Conservation (phyloP, 2,329 filamentous ascomycete genomes). For the Colletotrichum costaricense region DNA sequence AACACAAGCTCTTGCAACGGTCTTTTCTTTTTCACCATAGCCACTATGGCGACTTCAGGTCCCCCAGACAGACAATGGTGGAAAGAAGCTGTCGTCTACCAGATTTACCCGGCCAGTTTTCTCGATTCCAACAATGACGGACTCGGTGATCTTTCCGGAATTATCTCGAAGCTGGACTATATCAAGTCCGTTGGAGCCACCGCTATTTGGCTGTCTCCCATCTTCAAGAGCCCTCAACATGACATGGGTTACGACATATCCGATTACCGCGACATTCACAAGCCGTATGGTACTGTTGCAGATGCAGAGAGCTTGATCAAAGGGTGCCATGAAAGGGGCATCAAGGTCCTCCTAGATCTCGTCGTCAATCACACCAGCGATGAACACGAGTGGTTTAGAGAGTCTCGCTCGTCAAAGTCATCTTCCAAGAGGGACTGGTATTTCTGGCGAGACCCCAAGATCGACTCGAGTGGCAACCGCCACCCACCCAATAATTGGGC, state of each 20-base stretch:
- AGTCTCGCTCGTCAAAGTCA: slow-evolving; percentile 61
- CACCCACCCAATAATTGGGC: slow-evolving; percentile 58
- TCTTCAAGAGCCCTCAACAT: slow-evolving; percentile 56
- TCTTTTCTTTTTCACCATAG: not conserved
- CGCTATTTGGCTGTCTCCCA: slow-evolving; percentile 41
- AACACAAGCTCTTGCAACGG: too few species aligned
- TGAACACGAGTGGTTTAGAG: slow-evolving; percentile 63
- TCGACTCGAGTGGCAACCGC: slow-evolving; percentile 46
- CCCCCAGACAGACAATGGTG: slow-evolving; percentile 53
- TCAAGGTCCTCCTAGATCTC: slow-evolving; percentile 41
- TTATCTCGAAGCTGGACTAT: slow-evolving; percentile 43
- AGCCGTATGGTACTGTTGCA: slow-evolving; percentile 71
- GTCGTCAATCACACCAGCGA: slow-evolving; percentile 46
- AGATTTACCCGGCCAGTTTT: slow-evolving; percentile 61
- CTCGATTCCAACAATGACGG: slow-evolving; percentile 39
- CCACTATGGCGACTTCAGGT: not conserved
- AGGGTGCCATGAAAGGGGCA: slow-evolving; percentile 59
- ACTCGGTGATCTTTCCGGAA: slow-evolving; percentile 39
- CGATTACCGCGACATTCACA: slow-evolving; percentile 59
- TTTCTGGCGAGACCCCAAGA: slow-evolving; percentile 61
- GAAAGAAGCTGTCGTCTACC: slow-evolving; percentile 66
- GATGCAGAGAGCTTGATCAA: slow-evolving; percentile 73
- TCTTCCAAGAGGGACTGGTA: slow-evolving; percentile 67
- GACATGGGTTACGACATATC: slow-evolving; percentile 76
- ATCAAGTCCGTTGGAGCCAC: not conserved